These are phyloP conservation scores for Sugiyamaella lignohabitans DNA, from an alignment of 805 yeast genomes.

Conservation along the genomic window DNA sequence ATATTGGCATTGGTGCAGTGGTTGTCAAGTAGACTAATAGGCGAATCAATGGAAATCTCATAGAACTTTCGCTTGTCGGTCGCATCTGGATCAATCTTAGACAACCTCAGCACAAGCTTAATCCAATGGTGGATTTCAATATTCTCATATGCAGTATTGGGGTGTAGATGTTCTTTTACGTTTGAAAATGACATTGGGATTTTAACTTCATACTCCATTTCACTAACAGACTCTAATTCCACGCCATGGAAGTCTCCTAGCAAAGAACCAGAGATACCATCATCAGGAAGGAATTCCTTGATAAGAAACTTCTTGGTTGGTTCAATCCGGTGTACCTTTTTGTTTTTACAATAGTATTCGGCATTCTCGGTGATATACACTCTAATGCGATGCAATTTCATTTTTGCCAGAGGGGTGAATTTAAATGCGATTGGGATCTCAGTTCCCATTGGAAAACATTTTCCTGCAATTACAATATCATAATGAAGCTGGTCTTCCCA, in stretches of 20 bases:
- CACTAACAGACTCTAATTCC: constrained; percentile 24
- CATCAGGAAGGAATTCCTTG: constrained; percentile 52
- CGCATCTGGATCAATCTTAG: constrained; percentile 49
- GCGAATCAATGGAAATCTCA: constrained; percentile 92
- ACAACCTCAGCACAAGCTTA: constrained; percentile 75
- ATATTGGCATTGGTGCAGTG: constrained; percentile 42
- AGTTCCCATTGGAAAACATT: constrained; percentile 77
- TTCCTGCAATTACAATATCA: constrained; percentile 86
- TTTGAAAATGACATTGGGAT: constrained; percentile 65
- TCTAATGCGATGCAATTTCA: constrained; percentile 78
- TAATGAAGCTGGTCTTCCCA: constrained; percentile 93
- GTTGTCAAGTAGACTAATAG: constrained; percentile 73
- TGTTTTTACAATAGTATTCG: constrained; percentile 82
- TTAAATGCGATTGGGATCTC: constrained; percentile 77
- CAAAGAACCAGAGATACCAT: constrained; percentile 27
- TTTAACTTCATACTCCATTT: constrained; percentile 75
- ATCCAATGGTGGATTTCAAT: constrained; percentile 95
- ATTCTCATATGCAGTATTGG: constrained; percentile 73
- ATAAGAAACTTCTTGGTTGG: constrained; percentile 76
- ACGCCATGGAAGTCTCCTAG: constrained; percentile 24
- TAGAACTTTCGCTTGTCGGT: constrained; percentile 71
- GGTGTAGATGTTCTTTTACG: constrained; percentile 51
- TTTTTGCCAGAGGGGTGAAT: constrained; percentile 80
- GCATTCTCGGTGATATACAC: constrained; percentile 81
- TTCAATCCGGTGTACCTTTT: constrained; percentile 86